Base-by-base conservation (phyloP, 2,329 filamentous ascomycete genomes). In the Fusarium sp. region DNA sequence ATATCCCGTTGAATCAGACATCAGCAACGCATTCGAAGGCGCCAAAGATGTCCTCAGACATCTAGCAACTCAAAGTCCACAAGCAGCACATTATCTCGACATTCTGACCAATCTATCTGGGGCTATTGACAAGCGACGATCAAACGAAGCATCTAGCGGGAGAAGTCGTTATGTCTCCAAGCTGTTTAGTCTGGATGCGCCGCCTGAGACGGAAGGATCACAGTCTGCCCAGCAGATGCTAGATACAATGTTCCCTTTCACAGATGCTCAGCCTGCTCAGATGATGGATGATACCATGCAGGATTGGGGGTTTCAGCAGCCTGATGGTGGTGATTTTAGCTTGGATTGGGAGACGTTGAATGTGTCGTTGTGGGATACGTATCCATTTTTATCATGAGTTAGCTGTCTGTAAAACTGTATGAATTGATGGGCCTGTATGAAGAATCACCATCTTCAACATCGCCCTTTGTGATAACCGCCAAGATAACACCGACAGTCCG, bases 71-170 rank as follows among this genome's bases (percentile, higher is more conserved):
- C 83, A 86, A 52, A 88, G 86, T 44, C 85, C 87, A 0, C 88
- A 90, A 67, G 88, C 88, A 7, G 84, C 82, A 6, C 87, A 89
- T 57, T 90, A 90, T 72, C 82, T 84, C 18, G 86, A 89, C 10
- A 90, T 90, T 25, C 79, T 90, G 12, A 84, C 80, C 0, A 79
- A 82, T 5, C 78, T 88, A 9, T 81, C 83, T 0, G 82, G 83
- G 15, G 86, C 86, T 1, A 83, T 88, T 15, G 64, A 74, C 15
- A 66, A 76, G 12, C 68, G 72, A 21, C 62, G 68, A 4, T 51
- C 68, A 16, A 67, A 61, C 0, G 55, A 77, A 25, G 29, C 75
- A 5, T 73, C 75, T 1, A 58, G 72, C 0, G 73, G 76, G 3
- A 65, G 73, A 35, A 77, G 72, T 6, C 73, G 73, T 14, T 77